Evolutionary conservation across 108 stramenopile species (phyloP).

Genomic region (Discostella stelligeroides): DNA sequence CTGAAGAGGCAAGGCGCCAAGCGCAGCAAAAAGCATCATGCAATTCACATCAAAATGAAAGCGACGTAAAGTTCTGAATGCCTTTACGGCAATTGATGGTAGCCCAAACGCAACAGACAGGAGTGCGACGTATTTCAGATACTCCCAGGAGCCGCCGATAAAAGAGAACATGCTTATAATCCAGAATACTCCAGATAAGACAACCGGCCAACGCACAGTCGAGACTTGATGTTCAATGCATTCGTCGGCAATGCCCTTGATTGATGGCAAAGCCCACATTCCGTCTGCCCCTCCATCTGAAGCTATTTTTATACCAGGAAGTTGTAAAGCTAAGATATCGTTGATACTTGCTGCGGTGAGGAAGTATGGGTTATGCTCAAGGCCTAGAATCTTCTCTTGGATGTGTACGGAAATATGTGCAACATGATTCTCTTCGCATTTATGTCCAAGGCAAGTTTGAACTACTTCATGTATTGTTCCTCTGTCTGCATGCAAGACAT

Average conservation of each 20-base stretch:
- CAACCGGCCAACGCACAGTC: conserved; percentile 34
- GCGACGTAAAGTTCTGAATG: conserved; percentile 52
- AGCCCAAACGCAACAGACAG: conserved; percentile 64
- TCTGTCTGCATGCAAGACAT: conserved; percentile 43
- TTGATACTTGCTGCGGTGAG: conserved; percentile 34
- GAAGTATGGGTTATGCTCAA: conserved; percentile 46
- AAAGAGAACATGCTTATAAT: conserved; percentile 63
- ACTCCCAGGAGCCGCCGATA: conserved; percentile 65
- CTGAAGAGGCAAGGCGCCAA: conserved; percentile 77
- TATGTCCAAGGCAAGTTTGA: conserved; percentile 18
- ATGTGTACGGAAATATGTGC: conserved; percentile 21
- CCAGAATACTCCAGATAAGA: conserved; percentile 64
- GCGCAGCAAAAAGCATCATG: conserved; percentile 78
- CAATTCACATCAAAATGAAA: conserved; percentile 74
- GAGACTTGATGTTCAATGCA: conserved; percentile 20
- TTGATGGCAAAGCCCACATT: conserved; percentile 28
- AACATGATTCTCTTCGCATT: conserved; percentile 11
- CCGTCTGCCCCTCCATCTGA: conserved; percentile 42
- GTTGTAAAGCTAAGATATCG: conserved; percentile 36
- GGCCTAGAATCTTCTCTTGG: conserved; percentile 35
- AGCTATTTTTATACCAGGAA: conserved; percentile 4
- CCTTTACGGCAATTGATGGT: conserved; percentile 69
- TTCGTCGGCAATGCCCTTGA: conserved; percentile 16
- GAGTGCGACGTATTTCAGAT: conserved; percentile 67
- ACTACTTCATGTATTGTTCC: conserved; percentile 22